Evolutionary conservation across 2,329 filamentous ascomycete species (phyloP).

Genomic region (Escovopsis weberi): DNA sequence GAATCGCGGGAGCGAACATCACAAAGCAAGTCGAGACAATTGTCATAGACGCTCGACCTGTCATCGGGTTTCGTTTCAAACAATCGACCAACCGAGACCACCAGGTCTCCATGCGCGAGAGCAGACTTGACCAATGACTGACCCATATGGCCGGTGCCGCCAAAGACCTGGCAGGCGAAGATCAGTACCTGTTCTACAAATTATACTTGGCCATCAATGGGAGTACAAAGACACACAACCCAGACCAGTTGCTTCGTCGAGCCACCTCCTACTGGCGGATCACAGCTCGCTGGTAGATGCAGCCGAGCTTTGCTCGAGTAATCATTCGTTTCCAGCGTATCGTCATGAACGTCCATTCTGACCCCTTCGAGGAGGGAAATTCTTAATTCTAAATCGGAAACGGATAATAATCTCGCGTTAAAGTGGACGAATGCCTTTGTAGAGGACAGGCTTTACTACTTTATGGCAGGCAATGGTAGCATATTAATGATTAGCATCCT

Average conservation of each 20-base stretch:
- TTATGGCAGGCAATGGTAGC: too few relatives aligned
- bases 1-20: slow-evolving; percentile 76
- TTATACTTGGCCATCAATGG: not conserved
- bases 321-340: not conserved
- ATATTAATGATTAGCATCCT: too few relatives aligned
- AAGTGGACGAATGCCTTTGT: too few relatives aligned
- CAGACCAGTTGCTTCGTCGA: slow-evolving; percentile 67
- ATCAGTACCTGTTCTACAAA: not conserved
- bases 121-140: slow-evolving; percentile 75
- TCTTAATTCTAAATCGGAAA: too few relatives aligned
- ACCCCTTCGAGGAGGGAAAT: too few relatives aligned
- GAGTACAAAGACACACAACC: slow-evolving; percentile 47
- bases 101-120: slow-evolving; percentile 65
- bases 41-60: slow-evolving; percentile 57
- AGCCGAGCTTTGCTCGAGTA: slow-evolving; percentile 5
- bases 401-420: too few relatives aligned
- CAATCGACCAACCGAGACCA: slow-evolving; percentile 72
- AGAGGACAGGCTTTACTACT: too few relatives aligned
- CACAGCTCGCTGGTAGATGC: slow-evolving; percentile 68
- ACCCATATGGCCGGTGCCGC: slow-evolving; percentile 94
- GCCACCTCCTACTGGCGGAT: slow-evolving; percentile 60
- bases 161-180: slow-evolving; percentile 53
- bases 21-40: slow-evolving; percentile 70
- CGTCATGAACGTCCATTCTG: too few relatives aligned
- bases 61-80: slow-evolving; percentile 59